Evolutionary conservation across 202 grass and related monocot genomes (phyloP).

Genomic region (Carex sylvatica): DNA sequence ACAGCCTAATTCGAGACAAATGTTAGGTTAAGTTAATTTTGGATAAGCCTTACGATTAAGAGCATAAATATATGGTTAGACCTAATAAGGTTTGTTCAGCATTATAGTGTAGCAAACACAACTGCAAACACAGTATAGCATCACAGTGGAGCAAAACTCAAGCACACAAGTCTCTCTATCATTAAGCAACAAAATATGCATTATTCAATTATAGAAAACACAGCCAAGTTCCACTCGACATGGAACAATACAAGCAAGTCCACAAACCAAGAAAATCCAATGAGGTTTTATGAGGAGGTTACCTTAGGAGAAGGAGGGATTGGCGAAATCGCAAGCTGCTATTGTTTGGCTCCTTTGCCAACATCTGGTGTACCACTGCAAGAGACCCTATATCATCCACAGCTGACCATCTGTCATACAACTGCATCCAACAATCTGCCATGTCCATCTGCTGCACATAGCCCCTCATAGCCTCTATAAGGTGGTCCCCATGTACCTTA

Average conservation of each 20-base stretch:
- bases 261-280: neutral
- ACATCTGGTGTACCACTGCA: constrained; percentile 91
- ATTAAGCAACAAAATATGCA: constrained; percentile 3
- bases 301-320: constrained; percentile 81
- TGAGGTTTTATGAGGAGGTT: neutral
- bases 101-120: neutral
- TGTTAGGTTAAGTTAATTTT: neutral
- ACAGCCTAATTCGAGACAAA: neutral
- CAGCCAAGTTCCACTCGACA: neutral
- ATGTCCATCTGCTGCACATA: constrained; percentile 81
- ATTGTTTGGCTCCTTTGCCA: constrained; percentile 73
- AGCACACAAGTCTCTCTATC: neutral
- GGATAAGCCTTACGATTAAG: neutral
- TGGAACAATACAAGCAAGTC: neutral
- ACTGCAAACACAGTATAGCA: neutral
- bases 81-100: neutral
- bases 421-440: constrained; percentile 98
- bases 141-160: neutral
- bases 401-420: constrained; percentile 86
- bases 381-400: constrained; percentile 92
- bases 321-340: constrained; percentile 89
- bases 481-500: constrained; percentile 74
- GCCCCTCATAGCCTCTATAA: constrained; percentile 68
- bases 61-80: neutral
- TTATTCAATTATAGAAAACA: neutral